These are phyloP conservation scores for Mycogone perniciosa DNA, from an alignment of 2,329 filamentous ascomycete genomes.

Conservation along the genomic window DNA sequence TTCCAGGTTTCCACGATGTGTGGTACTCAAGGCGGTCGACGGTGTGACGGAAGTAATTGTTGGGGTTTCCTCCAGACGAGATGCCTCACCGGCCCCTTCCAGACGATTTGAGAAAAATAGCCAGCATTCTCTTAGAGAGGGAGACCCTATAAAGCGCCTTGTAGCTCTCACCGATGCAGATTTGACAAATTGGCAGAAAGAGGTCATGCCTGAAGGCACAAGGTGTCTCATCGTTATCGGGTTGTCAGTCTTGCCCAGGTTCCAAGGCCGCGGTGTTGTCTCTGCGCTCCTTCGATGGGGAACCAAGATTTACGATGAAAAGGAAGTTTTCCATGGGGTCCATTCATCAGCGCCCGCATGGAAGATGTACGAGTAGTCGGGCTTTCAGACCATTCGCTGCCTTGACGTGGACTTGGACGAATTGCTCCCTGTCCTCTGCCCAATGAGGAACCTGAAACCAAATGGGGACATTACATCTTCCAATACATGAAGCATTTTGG, in stretches of 20 bases:
- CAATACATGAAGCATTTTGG: constrained; percentile 26
- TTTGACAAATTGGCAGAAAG: constrained; percentile 24
- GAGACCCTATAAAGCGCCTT: constrained; percentile 24
- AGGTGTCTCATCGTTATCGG: constrained; percentile 27
- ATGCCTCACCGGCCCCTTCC: background rate
- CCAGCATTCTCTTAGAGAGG: background rate
- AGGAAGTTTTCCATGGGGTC: constrained; percentile 28
- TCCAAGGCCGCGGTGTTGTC: constrained; percentile 27
- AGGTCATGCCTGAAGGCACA: constrained; percentile 27
- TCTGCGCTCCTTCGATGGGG: constrained; percentile 27
- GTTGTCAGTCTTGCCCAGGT: constrained; percentile 26
- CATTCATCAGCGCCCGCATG: constrained; percentile 28
- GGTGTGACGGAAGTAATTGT: constrained; percentile 21
- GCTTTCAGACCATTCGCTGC: constrained; percentile 23
- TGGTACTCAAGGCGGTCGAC: constrained; percentile 29
- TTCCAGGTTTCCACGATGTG: constrained; percentile 18
- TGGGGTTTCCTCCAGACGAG: constrained; percentile 24
- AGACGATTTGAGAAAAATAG: background rate
- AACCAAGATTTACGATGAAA: constrained; percentile 23
- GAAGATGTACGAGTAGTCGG: constrained; percentile 24
- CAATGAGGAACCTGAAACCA: constrained; percentile 18
- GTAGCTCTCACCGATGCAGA: constrained; percentile 25
- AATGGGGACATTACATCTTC: constrained; percentile 30
- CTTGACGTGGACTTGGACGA: constrained; percentile 27
- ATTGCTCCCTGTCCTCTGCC: constrained; percentile 21